Evolutionary conservation across 192 early-diverging fungal genomes (phyloP).

Genomic region (Entophlyctis luteolus): DNA sequence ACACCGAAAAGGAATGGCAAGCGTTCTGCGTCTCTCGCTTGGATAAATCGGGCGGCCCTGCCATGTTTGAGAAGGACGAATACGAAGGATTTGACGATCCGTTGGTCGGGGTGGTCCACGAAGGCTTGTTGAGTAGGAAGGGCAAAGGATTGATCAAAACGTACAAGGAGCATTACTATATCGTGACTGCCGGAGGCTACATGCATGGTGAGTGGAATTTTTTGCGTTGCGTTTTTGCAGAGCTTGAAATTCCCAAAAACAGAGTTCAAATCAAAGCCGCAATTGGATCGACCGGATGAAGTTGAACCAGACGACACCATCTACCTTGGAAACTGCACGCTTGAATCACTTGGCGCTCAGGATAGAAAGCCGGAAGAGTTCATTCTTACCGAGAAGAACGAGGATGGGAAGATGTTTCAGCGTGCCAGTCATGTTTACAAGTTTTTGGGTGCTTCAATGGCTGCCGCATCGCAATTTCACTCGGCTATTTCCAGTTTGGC

Average conservation of each 20-base stretch:
- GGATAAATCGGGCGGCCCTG: conserved; percentile 8
- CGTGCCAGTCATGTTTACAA: background rate
- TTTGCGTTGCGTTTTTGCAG: background rate
- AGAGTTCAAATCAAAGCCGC: conserved; percentile 12
- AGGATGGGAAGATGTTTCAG: conserved; percentile 12
- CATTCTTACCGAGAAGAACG: conserved; percentile 16
- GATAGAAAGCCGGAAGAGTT: conserved; percentile 21
- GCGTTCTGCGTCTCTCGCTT: conserved; percentile 3
- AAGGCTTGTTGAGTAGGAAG: conserved; percentile 11
- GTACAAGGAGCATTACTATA: conserved; percentile 23
- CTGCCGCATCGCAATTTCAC: conserved; percentile 3
- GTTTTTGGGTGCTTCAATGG: background rate
- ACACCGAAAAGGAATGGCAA: conserved; percentile 19
- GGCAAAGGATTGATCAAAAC: conserved; percentile 7
- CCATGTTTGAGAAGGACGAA: conserved; percentile 16
- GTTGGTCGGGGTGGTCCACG: conserved; percentile 12
- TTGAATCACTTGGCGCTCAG: conserved; percentile 9
- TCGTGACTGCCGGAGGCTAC: conserved; percentile 22
- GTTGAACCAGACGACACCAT: conserved; percentile 3
- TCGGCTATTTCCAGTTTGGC: conserved; percentile 4
- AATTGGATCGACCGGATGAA: background rate
- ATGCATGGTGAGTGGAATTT: conserved; percentile 4
- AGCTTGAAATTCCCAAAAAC: too few species aligned
- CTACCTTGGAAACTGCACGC: conserved; percentile 12
- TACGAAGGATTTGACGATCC: conserved; percentile 23